A percentile compares a stretch with the other conserved stretches of the same genome.
Evolutionary conservation across 441 rosid genomes (phyloP).

Genomic region (Arabidopsis lyrata): DNA sequence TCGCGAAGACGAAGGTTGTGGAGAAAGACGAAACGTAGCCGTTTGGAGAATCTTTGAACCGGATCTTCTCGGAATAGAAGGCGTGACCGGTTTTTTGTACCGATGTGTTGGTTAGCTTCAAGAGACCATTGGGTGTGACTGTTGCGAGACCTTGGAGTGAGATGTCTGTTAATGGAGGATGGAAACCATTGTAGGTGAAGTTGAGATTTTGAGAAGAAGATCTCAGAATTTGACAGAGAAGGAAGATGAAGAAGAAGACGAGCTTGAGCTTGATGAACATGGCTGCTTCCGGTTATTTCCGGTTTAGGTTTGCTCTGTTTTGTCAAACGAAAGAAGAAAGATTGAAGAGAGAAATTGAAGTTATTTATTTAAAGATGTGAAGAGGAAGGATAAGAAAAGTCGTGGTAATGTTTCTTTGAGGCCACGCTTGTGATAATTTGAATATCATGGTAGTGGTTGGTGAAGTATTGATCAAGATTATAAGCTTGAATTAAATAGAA

Average conservation of each 20-base stretch:
- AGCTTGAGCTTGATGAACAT: conserved; percentile 37
- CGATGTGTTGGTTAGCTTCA: conserved; percentile 61
- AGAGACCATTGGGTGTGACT: conserved; percentile 55
- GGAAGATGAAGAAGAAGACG: conserved; percentile 12
- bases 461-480: conserved; percentile 25
- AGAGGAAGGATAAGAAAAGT: conserved; percentile 16
- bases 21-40: conserved; percentile 67
- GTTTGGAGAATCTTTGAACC: conserved; percentile 54
- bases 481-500: background rate
- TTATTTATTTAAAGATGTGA: conserved; percentile 3
- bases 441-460: conserved; percentile 14
- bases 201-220: conserved; percentile 39
- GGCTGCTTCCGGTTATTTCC: conserved; percentile 27
- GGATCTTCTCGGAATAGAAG: conserved; percentile 54
- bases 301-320: background rate
- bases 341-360: background rate
- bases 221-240: conserved; percentile 23
- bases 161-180: conserved; percentile 42
- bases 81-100: conserved; percentile 58
- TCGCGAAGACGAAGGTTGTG: conserved; percentile 60
- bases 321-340: background rate
- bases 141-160: conserved; percentile 58
- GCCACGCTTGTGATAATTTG: conserved; percentile 16
- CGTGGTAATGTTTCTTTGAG: conserved; percentile 25
- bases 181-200: conserved; percentile 41